Evolutionary conservation across 306 rosid species (phyloP).

Genomic region (Medicago truncatula): DNA sequence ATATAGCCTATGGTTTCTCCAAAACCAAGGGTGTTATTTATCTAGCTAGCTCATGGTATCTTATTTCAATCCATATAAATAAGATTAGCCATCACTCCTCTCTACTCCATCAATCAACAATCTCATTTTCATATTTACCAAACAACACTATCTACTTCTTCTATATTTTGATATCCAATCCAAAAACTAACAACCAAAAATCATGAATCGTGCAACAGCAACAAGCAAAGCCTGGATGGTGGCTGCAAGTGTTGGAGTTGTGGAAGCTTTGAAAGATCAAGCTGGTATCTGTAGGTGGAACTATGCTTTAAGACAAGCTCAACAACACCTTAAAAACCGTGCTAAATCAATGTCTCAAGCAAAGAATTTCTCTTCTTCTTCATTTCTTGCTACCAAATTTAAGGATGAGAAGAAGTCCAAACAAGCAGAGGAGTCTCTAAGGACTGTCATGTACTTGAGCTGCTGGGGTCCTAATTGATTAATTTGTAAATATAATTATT

Average conservation of each 20-base stretch:
- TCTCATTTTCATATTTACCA: too few relatives aligned
- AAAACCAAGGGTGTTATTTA: background rate
- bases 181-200: background rate
- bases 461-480: conserved; percentile 56
- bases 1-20: background rate
- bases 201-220: conserved; percentile 9
- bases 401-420: conserved; percentile 53
- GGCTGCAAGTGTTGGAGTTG: conserved; percentile 14
- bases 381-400: conserved; percentile 35
- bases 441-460: conserved; percentile 74
- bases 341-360: conserved; percentile 43
- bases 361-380: conserved; percentile 49
- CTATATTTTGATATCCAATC: too few relatives aligned
- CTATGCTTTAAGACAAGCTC: background rate
- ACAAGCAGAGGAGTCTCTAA: conserved; percentile 68
- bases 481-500: background rate
- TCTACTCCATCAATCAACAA: too few relatives aligned
- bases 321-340: background rate
- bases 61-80: too few relatives aligned
- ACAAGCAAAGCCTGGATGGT: conserved; percentile 3
- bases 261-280: conserved; percentile 12
- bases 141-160: too few relatives aligned
- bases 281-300: conserved; percentile 7
- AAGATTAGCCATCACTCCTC: too few relatives aligned
- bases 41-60: too few relatives aligned